Evolutionary conservation across 2,329 filamentous ascomycete genomes (phyloP), one percentile per base, ranked within the genome.

Genomic region (Xylariaceae sp.): DNA sequence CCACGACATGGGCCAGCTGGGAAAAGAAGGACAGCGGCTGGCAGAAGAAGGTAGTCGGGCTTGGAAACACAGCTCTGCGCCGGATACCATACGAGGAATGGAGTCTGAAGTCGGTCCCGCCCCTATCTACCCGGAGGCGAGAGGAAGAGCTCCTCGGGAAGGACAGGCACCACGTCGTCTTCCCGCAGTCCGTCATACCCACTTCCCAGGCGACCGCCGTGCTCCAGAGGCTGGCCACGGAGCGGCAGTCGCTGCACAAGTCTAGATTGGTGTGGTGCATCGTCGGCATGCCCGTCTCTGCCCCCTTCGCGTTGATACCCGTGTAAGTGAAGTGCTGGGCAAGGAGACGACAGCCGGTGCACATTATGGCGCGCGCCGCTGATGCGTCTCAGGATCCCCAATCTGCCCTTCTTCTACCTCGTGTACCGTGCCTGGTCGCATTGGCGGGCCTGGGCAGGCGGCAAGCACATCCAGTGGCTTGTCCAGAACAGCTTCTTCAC

Each of bases 71-170:
- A 31, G 77, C 86, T 12, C 75, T 98, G 40, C 80, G 85, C 49
- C 77, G 86, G 42, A 94, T 98, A 51, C 85, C 92, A 3, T 95
- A 85, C 57, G 85, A 96, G 62, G 92, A 98, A 80, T 98, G 92
- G 92, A 88, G 86, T 0, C 70, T 98, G 46, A 96, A 96, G 65
- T 94, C 87, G 22, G 80, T 98, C 33, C 92, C 92, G 28, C 81
- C 89, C 15, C 68, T 94, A 47, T 86, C 79, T 26, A 65, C 76
- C 37, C 72, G 76, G 45, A 71, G 78, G 37, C 71, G 75, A 46
- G 66, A 73, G 31, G 77, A 84, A 33, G 77, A 83, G 47, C 51
- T 78, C 15, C 58, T 75, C 33, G 75, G 73, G 23, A 69, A 72
- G 43, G 72, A 77, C 32, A 77, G 75, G 48, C 75, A 86, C 40